Percentiles rank a stretch among this genome's conserved stretches.
Evolutionary conservation across 768 basidiomycete genomes (phyloP).

Genomic region (Floccularia luteovirens): DNA sequence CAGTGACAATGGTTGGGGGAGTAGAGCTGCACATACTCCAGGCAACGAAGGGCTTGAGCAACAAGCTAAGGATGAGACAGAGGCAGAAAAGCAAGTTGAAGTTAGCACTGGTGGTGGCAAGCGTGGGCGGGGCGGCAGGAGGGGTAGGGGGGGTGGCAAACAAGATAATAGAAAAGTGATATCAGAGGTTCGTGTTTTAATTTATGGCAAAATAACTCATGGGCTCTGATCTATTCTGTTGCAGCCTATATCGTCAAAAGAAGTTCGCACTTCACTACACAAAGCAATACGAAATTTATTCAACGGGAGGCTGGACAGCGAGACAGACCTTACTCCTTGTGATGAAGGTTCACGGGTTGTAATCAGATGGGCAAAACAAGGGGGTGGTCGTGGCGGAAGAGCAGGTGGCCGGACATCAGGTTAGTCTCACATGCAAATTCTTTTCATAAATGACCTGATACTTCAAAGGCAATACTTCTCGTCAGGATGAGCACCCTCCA

Average conservation of each 20-base stretch:
- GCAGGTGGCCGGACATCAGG: conserved; percentile 19
- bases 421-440: background rate
- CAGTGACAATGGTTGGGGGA: conserved; percentile 72
- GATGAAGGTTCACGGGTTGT: conserved; percentile 72
- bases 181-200: conserved; percentile 59
- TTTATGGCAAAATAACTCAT: conserved; percentile 2
- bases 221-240: conserved; percentile 4
- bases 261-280: conserved; percentile 76
- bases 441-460: background rate
- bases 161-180: conserved; percentile 71
- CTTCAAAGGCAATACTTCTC: background rate
- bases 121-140: conserved; percentile 38
- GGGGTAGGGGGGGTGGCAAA: conserved; percentile 32
- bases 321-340: conserved; percentile 49
- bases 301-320: conserved; percentile 75
- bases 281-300: conserved; percentile 75
- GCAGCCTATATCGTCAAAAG: conserved; percentile 81
- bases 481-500: conserved; percentile 32
- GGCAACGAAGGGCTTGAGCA: conserved; percentile 11
- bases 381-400: conserved; percentile 36
- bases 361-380: conserved; percentile 67
- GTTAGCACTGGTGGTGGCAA: conserved; percentile 28
- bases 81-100: conserved; percentile 22
- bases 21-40: conserved; percentile 28
- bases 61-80: conserved; percentile 13